Conservation (phyloP, 345 rosid genomes). For the Lepidium africanum region DNA sequence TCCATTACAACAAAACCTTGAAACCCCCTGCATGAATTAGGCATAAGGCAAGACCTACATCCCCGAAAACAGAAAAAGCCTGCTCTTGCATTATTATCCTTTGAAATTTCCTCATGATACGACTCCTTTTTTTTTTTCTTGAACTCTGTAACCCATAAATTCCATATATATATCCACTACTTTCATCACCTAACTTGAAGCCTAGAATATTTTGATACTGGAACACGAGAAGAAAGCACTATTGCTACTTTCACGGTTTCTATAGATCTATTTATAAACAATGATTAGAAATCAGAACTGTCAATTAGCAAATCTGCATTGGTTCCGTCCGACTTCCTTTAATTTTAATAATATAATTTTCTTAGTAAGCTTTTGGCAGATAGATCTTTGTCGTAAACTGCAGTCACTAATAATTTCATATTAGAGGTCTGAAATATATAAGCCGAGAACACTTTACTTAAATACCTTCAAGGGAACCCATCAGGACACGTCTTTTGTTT, state of each 20-base stretch:
- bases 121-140: too few relatives aligned
- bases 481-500: neutral
- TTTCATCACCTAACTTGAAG: neutral
- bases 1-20: neutral
- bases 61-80: too few relatives aligned
- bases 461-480: neutral
- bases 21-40: too few relatives aligned
- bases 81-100: neutral
- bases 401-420: too few relatives aligned
- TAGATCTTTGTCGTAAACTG: neutral
- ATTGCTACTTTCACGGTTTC: neutral
- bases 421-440: neutral
- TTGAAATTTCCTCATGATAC: neutral
- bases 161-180: too few relatives aligned
- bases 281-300: neutral
- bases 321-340: neutral
- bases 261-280: neutral
- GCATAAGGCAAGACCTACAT: too few relatives aligned
- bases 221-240: neutral
- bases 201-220: neutral
- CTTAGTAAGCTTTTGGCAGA: neutral
- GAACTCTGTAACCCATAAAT: too few relatives aligned
- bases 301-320: too few relatives aligned
- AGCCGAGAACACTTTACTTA: neutral
- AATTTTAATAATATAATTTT: neutral